Evolutionary conservation across 495 filamentous ascomycete species (phyloP).

Genomic region (Penicillium mononematosum): DNA sequence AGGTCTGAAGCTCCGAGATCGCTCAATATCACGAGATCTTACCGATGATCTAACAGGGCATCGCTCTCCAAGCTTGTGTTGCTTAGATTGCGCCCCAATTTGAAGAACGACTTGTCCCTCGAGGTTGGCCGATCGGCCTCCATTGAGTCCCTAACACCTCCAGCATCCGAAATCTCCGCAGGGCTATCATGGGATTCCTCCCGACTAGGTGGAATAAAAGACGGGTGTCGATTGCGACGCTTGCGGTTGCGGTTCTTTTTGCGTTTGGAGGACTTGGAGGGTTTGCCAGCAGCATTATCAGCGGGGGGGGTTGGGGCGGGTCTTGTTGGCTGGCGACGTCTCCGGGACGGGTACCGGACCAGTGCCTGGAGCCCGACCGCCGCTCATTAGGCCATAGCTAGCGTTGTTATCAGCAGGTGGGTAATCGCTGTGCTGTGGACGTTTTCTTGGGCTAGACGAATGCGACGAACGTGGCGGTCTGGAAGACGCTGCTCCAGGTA

Average conservation of each 20-base stretch:
- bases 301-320: conserved; percentile 28
- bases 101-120: conserved; percentile 54
- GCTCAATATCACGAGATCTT: conserved; percentile 12
- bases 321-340: conserved; percentile 17
- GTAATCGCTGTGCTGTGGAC: conserved; percentile 19
- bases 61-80: conserved; percentile 81
- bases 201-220: conserved; percentile 32
- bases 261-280: conserved; percentile 34
- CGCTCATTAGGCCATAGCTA: conserved; percentile 25
- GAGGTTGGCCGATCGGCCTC: conserved; percentile 30
- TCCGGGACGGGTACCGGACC: conserved; percentile 22
- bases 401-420: conserved; percentile 25
- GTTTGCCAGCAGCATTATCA: conserved; percentile 23
- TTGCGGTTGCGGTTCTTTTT: conserved; percentile 44
- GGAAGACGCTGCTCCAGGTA: conserved; percentile 10
- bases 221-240: conserved; percentile 42
- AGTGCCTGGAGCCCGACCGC: conserved; percentile 15
- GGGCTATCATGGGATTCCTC: conserved; percentile 31
- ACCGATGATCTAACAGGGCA: conserved; percentile 79
- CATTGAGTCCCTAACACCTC: conserved; percentile 29
- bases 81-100: conserved; percentile 60
- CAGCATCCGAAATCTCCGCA: conserved; percentile 21
- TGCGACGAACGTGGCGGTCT: conserved; percentile 16
- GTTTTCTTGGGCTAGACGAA: conserved; percentile 18
- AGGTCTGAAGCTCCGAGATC: not conserved